These are phyloP conservation scores for Epichloe sibirici DNA, from an alignment of 2,329 filamentous ascomycete genomes.

Conservation along the genomic window DNA sequence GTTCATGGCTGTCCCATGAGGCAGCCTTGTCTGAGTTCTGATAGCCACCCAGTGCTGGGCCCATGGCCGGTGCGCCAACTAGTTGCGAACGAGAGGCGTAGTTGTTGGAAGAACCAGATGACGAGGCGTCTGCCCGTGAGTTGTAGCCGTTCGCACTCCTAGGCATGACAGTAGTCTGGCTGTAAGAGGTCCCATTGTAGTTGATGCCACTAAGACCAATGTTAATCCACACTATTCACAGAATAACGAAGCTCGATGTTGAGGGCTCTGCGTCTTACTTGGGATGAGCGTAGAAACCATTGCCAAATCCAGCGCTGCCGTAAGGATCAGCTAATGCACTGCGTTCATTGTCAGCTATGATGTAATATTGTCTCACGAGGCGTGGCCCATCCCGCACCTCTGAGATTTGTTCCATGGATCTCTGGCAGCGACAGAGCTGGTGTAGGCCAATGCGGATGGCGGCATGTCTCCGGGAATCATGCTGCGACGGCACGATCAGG, in stretches of 20 bases:
- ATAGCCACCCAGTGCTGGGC: constrained; percentile 24
- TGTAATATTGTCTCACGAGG: constrained; percentile 9
- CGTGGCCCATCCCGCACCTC: constrained; percentile 30
- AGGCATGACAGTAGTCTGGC: constrained; percentile 10
- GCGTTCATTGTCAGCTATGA: constrained; percentile 6
- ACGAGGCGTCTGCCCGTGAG: constrained; percentile 27
- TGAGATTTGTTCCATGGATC: constrained; percentile 38
- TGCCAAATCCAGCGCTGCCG: constrained; percentile 23
- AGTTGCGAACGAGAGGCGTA: constrained; percentile 32
- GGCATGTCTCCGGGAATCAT: constrained; percentile 31
- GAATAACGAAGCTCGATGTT: neutral
- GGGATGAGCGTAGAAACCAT: constrained; percentile 22
- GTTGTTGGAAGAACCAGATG: constrained; percentile 22
- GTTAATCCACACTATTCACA: constrained; percentile 17
- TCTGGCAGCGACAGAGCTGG: constrained; percentile 31
- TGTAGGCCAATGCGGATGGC: constrained; percentile 36
- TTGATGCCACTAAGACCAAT: constrained; percentile 28
- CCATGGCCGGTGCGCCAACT: constrained; percentile 22
- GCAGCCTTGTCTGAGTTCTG: constrained; percentile 19
- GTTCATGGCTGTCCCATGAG: constrained; percentile 28
- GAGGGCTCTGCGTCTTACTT: constrained; percentile 22
- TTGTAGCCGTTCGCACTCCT: constrained; percentile 20
- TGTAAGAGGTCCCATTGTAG: constrained; percentile 25
- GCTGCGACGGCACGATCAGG: constrained; percentile 7
- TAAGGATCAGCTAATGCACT: constrained; percentile 21